A percentile compares a stretch with the other conserved stretches of the same genome.
Evolutionary conservation across 108 stramenopile genomes (phyloP).

Genomic region (Skeletonema costatum): DNA sequence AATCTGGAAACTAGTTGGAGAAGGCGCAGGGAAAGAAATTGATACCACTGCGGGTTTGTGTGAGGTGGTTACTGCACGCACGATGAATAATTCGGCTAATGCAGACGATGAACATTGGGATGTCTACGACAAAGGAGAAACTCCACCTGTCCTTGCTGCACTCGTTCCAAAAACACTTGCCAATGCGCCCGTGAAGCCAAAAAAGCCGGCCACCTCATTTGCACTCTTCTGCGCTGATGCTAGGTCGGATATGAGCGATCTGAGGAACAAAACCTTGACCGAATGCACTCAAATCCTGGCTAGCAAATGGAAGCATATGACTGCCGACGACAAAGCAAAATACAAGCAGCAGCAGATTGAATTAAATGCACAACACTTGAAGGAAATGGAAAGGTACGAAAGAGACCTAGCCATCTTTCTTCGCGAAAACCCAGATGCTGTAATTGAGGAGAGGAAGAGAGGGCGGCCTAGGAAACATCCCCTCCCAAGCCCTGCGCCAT

Average conservation of each 20-base stretch:
- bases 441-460: constrained; percentile 11
- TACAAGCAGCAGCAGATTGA: constrained; percentile 20
- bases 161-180: constrained; percentile 1
- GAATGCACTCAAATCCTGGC: constrained; percentile 25
- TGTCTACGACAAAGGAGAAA: constrained; percentile 44
- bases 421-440: constrained; percentile 10
- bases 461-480: constrained; percentile 15
- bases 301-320: constrained; percentile 20
- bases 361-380: constrained; percentile 3
- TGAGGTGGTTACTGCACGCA: constrained; percentile 57
- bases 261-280: constrained; percentile 2
- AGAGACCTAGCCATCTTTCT: constrained; percentile 14
- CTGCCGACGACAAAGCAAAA: constrained; percentile 9
- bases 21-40: constrained; percentile 80
- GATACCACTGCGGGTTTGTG: constrained; percentile 75
- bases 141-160: constrained; percentile 16
- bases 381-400: constrained; percentile 11
- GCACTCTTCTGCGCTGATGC: constrained; percentile 27
- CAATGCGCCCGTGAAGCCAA: constrained; percentile 14
- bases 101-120: constrained; percentile 92
- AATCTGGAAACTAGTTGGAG: constrained; percentile 77
- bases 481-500: background rate
- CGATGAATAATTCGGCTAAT: constrained; percentile 71
- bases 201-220: constrained; percentile 26
- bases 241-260: constrained; percentile 12